phyloP scores from a whole-genome alignment of 202 grass and related monocot species.

The Panicum hallii region DNA sequence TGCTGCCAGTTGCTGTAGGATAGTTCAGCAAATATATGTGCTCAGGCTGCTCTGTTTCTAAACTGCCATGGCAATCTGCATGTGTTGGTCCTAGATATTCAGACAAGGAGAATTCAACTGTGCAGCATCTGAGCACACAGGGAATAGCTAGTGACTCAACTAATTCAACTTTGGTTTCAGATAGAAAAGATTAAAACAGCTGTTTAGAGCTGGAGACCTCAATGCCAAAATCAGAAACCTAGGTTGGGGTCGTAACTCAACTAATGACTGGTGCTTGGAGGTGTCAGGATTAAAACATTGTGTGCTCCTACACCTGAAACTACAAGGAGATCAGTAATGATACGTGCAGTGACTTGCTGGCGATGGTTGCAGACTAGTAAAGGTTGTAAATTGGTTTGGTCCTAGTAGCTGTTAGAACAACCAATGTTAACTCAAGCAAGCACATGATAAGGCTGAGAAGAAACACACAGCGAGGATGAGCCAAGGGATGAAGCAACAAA shows the following conservation, averaged over 20 bases:
- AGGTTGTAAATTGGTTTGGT: too few relatives aligned
- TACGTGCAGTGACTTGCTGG: too few relatives aligned
- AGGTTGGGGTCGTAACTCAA: too few relatives aligned
- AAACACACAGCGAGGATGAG: neutral
- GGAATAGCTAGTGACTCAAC: neutral
- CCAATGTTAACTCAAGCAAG: too few relatives aligned
- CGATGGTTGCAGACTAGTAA: too few relatives aligned
- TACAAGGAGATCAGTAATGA: too few relatives aligned
- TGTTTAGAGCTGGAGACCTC: neutral
- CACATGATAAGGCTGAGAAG: neutral
- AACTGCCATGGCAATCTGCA: neutral
- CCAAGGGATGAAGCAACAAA: neutral
- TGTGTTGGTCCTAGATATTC: neutral
- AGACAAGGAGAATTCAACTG: neutral
- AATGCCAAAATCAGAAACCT: neutral
- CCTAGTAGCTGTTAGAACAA: too few relatives aligned
- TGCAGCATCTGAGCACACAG: neutral
- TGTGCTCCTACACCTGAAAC: too few relatives aligned
- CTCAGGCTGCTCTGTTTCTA: neutral
- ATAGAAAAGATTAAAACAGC: neutral
- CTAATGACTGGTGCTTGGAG: too few relatives aligned
- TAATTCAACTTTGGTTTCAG: too few relatives aligned
- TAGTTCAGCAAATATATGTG: neutral
- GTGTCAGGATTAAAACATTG: too few relatives aligned
- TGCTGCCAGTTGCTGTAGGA: neutral